These are phyloP conservation scores for Ogataea siamensis DNA, from an alignment of 805 yeast species.

Conservation along the genomic window DNA sequence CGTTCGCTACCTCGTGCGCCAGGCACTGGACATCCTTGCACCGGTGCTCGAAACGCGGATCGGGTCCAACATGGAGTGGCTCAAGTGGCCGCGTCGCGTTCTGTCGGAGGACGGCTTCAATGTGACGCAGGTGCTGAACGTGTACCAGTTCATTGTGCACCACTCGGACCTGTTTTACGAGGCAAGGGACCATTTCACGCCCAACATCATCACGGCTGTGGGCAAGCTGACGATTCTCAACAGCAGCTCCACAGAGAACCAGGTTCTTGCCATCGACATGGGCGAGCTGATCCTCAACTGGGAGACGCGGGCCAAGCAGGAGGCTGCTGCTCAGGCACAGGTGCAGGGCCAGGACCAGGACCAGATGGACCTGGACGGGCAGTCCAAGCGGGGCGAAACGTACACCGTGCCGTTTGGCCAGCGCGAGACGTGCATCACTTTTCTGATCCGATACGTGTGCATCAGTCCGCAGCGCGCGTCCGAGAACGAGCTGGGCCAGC, in stretches of 20 bases:
- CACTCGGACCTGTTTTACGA: constrained; percentile 82
- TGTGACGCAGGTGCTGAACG: constrained; percentile 79
- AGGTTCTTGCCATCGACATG: constrained; percentile 80
- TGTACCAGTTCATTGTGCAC: constrained; percentile 83
- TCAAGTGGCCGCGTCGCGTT: constrained; percentile 92
- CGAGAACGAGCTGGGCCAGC: constrained; percentile 76
- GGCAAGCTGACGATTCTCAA: constrained; percentile 80
- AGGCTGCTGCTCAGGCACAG: constrained; percentile 18
- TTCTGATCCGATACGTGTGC: constrained; percentile 83
- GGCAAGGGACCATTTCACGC: constrained; percentile 85
- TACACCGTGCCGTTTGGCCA: constrained; percentile 72
- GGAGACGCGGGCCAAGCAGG: constrained; percentile 58
- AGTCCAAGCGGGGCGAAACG: constrained; percentile 27
- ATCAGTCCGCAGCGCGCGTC: constrained; percentile 81
- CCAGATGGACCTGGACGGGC: constrained; percentile 24
- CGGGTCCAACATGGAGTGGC: constrained; percentile 67
- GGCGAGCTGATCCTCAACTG: constrained; percentile 83
- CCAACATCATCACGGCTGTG: constrained; percentile 88
- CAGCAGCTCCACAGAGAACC: constrained; percentile 78
- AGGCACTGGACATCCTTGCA: constrained; percentile 83
- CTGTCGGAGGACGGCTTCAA: constrained; percentile 86
- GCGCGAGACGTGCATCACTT: constrained; percentile 87
- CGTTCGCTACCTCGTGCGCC: constrained; percentile 76
- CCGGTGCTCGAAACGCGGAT: constrained; percentile 78
- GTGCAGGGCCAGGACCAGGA: constrained; percentile 12